Evolutionary conservation across 2,329 filamentous ascomycete species (phyloP), one percentile per base, ranked within the genome.

Genomic region (Nemania sp.): DNA sequence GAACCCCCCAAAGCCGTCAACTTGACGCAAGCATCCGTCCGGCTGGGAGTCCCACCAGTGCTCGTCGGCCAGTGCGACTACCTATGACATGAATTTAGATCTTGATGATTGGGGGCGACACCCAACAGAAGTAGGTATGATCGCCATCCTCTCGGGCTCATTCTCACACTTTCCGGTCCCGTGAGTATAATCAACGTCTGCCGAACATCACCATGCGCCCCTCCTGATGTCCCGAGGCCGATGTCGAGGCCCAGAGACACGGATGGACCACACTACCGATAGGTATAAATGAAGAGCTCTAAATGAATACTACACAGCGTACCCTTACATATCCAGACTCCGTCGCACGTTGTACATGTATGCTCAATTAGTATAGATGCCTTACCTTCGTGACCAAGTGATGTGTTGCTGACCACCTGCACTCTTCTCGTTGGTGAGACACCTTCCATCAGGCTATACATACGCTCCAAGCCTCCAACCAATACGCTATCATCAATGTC

Each of bases 11-110:
- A 35, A 35, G 34, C 34, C 32, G 59, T 62, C 52, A 62, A 42
- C 35, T 50, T 54, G 47, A 62, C 17, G 59, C 59, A 54, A 29
- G 47, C 48, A 59, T 57, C 62, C 62, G 59, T 21, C 53, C n/a
- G 39, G 51, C 52, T 57, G 62, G 62, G 62, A 62, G 50, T 55
- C 45, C 40, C 42, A 13, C 15, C 34, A 34, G 25, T 50, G 25
- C 52, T 35, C 20, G 39, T 53, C 50, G 20, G 17, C 46, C 34
- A 29, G 17, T 56, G 18, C 29, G 43, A 45, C 45, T 37, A 47
- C 20, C 45, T 37, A 47, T 29, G 48, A 34, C 20, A 39, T 25
- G 25, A 7, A 17, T 11, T 15, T 35, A 10, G 43, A 42, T 10
- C 29, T 29, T 34, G 11, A 13, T 51, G 17, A 17, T 40, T 20